Percentiles rank a stretch among this genome's conserved stretches.
phyloP scores from a whole-genome alignment of 345 rosid genomes.

The Eucalyptus rudis region DNA sequence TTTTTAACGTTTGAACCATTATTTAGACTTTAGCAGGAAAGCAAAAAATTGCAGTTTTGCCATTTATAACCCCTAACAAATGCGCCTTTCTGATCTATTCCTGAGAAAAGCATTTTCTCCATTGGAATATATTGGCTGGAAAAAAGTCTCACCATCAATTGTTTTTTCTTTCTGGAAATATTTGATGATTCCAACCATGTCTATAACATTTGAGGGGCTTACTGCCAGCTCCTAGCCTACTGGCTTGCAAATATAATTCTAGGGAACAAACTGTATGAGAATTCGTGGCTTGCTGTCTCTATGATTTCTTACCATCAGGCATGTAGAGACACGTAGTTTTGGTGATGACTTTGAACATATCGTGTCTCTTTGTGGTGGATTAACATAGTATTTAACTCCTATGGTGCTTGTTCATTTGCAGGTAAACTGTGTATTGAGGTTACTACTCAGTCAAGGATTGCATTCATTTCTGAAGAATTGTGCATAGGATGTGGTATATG shows the following conservation, averaged over 20 bases:
- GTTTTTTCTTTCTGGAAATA: background rate
- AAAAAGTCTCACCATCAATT: background rate
- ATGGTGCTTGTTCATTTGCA: background rate
- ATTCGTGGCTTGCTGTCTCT: background rate
- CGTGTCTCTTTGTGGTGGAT: background rate
- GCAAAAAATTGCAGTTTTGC: background rate
- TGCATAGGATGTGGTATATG: constrained; percentile 99
- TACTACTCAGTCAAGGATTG: constrained; percentile 60
- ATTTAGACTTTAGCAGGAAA: background rate
- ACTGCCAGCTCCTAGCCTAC: background rate
- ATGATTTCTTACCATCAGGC: background rate
- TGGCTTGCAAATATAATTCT: background rate
- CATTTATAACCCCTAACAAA: background rate
- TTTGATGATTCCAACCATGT: background rate
- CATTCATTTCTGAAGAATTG: constrained; percentile 93
- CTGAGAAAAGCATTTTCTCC: background rate
- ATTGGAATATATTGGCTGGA: background rate
- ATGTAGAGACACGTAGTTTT: background rate
- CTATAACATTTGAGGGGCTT: background rate
- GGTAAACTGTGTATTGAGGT: constrained; percentile 98
- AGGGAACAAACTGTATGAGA: background rate
- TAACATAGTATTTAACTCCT: background rate
- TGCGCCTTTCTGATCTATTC: background rate
- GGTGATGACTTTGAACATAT: background rate
- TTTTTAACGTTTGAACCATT: background rate